Percentiles rank a stretch among this genome's conserved stretches.
phyloP scores from a whole-genome alignment of 2,329 filamentous ascomycete genomes.

The Lachnellula occidentalis region DNA sequence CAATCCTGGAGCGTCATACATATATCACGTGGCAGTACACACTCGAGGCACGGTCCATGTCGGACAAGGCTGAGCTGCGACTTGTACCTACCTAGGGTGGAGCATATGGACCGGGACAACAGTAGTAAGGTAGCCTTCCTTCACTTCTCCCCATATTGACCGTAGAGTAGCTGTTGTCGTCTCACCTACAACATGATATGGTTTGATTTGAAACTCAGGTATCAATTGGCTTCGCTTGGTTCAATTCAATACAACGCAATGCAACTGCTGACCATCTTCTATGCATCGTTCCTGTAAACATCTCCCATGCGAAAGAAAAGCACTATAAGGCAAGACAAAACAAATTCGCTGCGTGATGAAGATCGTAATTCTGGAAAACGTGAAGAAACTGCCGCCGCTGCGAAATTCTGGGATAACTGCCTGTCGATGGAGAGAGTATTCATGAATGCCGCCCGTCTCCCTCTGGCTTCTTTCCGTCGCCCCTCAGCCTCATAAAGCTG shows the following conservation, averaged over 20 bases:
- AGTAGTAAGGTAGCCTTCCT: too few relatives aligned
- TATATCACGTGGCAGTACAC: too few relatives aligned
- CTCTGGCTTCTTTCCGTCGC: slow-evolving; percentile 3
- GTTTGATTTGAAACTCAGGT: slow-evolving; percentile 17
- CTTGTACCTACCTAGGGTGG: too few relatives aligned
- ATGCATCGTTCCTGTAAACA: slow-evolving; percentile 20
- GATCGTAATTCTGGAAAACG: slow-evolving; percentile 26
- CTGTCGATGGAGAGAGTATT: slow-evolving; percentile 7
- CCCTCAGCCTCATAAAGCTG: slow-evolving; percentile 5
- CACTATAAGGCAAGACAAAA: slow-evolving; percentile 6
- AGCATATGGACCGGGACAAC: too few relatives aligned
- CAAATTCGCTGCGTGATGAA: slow-evolving; percentile 29
- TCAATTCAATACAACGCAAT: slow-evolving; percentile 17
- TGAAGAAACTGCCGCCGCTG: slow-evolving; percentile 14
- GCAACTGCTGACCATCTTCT: slow-evolving; percentile 25
- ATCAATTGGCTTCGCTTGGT: slow-evolving; percentile 21
- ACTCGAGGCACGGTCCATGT: too few relatives aligned
- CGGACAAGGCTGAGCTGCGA: too few relatives aligned
- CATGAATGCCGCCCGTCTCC: slow-evolving; percentile 6
- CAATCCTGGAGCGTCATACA: too few relatives aligned
- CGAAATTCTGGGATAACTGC: slow-evolving; percentile 11
- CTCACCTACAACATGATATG: background rate
- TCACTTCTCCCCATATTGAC: background rate
- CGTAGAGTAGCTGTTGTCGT: background rate
- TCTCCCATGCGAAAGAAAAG: slow-evolving; percentile 29